phyloP scores from a whole-genome alignment of 768 basidiomycete species.

The Chiua virens region DNA sequence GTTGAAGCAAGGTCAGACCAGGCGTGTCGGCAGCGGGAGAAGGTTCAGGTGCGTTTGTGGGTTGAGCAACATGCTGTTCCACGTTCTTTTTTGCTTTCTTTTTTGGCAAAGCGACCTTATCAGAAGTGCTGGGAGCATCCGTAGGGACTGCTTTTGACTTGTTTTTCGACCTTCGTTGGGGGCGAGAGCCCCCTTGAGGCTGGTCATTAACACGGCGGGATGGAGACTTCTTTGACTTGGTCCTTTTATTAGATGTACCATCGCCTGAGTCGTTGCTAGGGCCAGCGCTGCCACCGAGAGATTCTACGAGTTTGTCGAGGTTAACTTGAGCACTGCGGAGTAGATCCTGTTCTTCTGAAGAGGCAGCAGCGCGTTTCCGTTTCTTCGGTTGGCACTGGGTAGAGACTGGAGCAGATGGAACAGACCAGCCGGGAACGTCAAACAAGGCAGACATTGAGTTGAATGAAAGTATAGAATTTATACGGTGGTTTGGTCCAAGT shows the following conservation, averaged over 20 bases:
- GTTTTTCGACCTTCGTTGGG: conserved; percentile 1
- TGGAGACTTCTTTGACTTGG: conserved; percentile 5
- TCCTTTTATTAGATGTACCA: conserved; percentile 22
- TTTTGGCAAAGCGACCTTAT: conserved; percentile 4
- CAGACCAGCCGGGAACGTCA: conserved; percentile 69
- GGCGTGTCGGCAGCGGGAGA: conserved; percentile 11
- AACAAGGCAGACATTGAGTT: conserved; percentile 43
- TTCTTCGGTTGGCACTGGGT: conserved; percentile 36
- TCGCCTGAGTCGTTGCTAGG: conserved; percentile 30
- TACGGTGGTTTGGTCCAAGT: conserved; percentile 3
- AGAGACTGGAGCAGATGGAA: conserved; percentile 43
- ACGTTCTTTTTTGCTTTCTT: conserved; percentile 21
- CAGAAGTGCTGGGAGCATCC: conserved; percentile 10
- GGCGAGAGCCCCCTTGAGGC: neutral
- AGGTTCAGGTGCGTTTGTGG: conserved; percentile 19
- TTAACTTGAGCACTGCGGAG: conserved; percentile 46
- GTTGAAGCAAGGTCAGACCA: conserved; percentile 71
- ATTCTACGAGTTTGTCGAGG: conserved; percentile 60
- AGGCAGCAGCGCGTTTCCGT: conserved; percentile 55
- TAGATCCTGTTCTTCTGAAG: conserved; percentile 37
- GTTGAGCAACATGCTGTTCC: conserved; percentile 17
- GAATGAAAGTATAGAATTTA: no score
- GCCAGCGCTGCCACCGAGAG: conserved; percentile 38
- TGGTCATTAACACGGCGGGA: conserved; percentile 12
- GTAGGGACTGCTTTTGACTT: conserved; percentile 8